Conservation (phyloP, 768 basidiomycete species). For the Pleurotus cornucopiae region DNA sequence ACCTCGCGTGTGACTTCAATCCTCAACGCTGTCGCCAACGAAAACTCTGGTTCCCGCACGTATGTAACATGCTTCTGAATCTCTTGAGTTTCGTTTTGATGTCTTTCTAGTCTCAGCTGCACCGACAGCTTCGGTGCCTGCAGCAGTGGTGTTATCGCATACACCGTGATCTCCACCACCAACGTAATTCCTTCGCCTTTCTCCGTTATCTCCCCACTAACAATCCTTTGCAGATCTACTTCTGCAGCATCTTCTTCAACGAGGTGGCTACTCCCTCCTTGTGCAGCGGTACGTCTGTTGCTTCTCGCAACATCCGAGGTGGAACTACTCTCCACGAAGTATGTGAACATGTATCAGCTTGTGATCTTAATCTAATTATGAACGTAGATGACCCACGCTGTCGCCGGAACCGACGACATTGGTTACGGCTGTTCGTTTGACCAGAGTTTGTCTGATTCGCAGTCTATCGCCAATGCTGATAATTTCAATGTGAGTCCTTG, state of each 20-base stretch:
- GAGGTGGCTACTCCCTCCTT: constrained; percentile 33
- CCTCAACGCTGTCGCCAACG: constrained; percentile 34
- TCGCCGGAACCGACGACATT: constrained; percentile 34
- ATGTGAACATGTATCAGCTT: no score
- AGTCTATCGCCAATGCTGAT: constrained; percentile 37
- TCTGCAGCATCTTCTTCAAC: constrained; percentile 43
- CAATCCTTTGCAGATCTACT: constrained; percentile 33
- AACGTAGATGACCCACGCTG: constrained; percentile 36
- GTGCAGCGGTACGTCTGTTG: constrained; percentile 39
- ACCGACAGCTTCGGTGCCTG: constrained; percentile 33
- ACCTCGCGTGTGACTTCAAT: constrained; percentile 29
- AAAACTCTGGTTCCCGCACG: constrained; percentile 36
- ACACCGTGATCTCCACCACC: constrained; percentile 41
- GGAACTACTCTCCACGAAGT: constrained; percentile 46
- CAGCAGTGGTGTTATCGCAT: constrained; percentile 37
- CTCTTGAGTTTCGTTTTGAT: neutral
- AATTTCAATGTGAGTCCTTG: constrained; percentile 39
- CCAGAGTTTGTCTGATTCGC: constrained; percentile 30
- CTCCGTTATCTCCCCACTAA: no score
- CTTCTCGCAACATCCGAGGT: constrained; percentile 41
- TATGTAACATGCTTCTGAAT: constrained; percentile 13
- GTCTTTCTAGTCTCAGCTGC: constrained; percentile 32
- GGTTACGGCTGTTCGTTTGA: constrained; percentile 37
- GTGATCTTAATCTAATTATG: neutral
- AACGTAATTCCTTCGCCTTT: constrained; percentile 23